These are phyloP conservation scores for Pichia sp. DNA, from an alignment of 1,139 yeast genomes.

Conservation along the genomic window DNA sequence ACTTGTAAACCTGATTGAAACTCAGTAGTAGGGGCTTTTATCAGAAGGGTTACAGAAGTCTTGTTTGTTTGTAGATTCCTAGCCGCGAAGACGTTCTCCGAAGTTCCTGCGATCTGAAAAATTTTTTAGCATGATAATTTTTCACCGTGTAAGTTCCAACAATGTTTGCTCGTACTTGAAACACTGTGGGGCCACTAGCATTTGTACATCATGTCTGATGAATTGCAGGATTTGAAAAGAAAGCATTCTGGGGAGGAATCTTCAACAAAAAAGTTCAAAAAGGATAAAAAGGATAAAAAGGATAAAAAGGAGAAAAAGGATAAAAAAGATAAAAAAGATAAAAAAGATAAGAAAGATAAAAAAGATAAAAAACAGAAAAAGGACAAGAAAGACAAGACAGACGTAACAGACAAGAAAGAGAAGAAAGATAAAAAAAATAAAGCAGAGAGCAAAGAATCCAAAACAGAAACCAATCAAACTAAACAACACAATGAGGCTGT, in stretches of 20 bases:
- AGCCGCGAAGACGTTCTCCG: no score
- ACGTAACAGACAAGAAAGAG: slow-evolving; percentile 35
- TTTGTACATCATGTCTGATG: slow-evolving; percentile 10
- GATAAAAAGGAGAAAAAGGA: slow-evolving; percentile 34
- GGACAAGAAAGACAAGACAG: slow-evolving; percentile 35
- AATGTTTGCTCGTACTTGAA: background rate
- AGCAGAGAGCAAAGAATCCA: slow-evolving; percentile 32
- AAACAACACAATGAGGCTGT: slow-evolving; percentile 34
- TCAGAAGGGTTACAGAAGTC: no score
- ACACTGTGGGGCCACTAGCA: background rate
- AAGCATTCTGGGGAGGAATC: slow-evolving; percentile 30
- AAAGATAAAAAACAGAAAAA: slow-evolving; percentile 35
- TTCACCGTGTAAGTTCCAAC: background rate
- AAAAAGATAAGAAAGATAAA: slow-evolving; percentile 40
- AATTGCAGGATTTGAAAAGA: slow-evolving; percentile 36
- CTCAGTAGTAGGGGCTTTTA: no score
- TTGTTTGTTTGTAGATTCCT: no score
- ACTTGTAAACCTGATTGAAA: no score
- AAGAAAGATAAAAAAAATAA: slow-evolving; percentile 26
- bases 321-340: slow-evolving; percentile 35
- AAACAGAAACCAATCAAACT: slow-evolving; percentile 32
- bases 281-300: slow-evolving; percentile 35
- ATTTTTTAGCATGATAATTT: no score
- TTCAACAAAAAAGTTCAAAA: slow-evolving; percentile 32
- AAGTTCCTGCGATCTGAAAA: no score